Evolutionary conservation across 768 basidiomycete species (phyloP).

Genomic region (Phylloporus scabripes): DNA sequence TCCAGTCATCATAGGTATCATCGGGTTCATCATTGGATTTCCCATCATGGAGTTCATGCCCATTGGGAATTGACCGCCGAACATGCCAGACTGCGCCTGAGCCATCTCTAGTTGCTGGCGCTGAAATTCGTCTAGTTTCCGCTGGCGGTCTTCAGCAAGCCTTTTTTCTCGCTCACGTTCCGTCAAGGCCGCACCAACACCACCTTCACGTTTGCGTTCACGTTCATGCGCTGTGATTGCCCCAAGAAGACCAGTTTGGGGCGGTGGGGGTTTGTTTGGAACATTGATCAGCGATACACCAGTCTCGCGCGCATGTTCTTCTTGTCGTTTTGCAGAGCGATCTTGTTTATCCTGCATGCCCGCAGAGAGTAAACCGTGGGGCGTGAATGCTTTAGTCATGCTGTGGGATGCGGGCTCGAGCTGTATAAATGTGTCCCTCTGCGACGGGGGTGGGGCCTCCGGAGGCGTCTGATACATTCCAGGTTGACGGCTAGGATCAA

Average conservation of each 20-base stretch:
- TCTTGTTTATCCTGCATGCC: conserved; percentile 95
- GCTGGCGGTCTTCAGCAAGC: conserved; percentile 85
- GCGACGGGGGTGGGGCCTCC: conserved; percentile 32
- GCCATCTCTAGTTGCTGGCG: conserved; percentile 86
- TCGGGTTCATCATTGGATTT: conserved; percentile 50
- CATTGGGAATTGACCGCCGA: conserved; percentile 42
- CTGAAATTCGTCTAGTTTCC: conserved; percentile 88
- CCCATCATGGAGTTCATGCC: conserved; percentile 67
- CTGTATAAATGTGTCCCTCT: conserved; percentile 62
- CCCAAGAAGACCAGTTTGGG: conserved; percentile 91
- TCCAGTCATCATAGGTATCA: conserved; percentile 57
- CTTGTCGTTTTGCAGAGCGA: conserved; percentile 91
- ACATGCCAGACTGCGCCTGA: conserved; percentile 80
- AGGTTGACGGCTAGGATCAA: conserved; percentile 59
- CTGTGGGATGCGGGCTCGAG: conserved; percentile 63
- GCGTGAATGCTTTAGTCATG: conserved; percentile 91
- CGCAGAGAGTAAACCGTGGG: conserved; percentile 90
- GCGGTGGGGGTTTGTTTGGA: conserved; percentile 90
- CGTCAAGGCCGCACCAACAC: conserved; percentile 89
- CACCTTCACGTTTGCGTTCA: conserved; percentile 91
- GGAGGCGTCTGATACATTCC: conserved; percentile 33
- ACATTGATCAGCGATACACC: conserved; percentile 93
- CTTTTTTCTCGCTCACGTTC: conserved; percentile 93
- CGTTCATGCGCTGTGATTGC: conserved; percentile 95
- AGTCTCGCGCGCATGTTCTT: conserved; percentile 86